phyloP scores from a whole-genome alignment of 2,329 filamentous ascomycete genomes.

The Metarhizium album region DNA sequence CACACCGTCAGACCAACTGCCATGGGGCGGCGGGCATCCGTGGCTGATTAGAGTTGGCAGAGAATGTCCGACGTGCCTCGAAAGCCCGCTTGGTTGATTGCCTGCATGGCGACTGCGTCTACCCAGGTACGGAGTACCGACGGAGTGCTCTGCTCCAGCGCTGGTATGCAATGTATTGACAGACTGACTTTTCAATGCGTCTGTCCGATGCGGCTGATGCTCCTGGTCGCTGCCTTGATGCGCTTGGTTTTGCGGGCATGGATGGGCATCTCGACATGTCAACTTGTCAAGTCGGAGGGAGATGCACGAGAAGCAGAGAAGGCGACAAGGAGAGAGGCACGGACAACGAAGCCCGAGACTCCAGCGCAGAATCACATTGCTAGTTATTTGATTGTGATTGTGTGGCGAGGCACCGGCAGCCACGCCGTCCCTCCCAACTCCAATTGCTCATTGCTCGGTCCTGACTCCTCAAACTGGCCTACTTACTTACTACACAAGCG shows the following conservation, averaged over 20 bases:
- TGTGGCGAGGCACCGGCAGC: slow-evolving; percentile 3
- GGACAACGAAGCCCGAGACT: slow-evolving; percentile 5
- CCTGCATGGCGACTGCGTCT: no score
- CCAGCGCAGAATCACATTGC: slow-evolving; percentile 4
- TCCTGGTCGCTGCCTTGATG: background rate
- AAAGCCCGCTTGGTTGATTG: background rate
- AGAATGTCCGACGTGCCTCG: background rate
- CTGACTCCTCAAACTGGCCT: background rate
- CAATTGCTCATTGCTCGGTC: background rate
- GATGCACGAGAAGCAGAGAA: background rate
- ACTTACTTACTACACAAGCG: no score
- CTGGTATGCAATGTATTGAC: no score
- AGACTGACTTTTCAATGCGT: no score
- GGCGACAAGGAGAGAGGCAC: background rate
- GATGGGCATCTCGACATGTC: background rate
- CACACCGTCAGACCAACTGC: background rate
- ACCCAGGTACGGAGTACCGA: no score
- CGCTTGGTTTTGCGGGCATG: no score
- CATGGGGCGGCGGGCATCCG: background rate
- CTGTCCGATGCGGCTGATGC: no score
- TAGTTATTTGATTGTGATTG: no score
- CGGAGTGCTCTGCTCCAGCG: no score
- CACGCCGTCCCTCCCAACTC: slow-evolving; percentile 1
- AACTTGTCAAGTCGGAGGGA: no score
- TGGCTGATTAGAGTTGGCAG: background rate